phyloP scores from a whole-genome alignment of 2,329 filamentous ascomycete species.

The Botrytis cinerea region DNA sequence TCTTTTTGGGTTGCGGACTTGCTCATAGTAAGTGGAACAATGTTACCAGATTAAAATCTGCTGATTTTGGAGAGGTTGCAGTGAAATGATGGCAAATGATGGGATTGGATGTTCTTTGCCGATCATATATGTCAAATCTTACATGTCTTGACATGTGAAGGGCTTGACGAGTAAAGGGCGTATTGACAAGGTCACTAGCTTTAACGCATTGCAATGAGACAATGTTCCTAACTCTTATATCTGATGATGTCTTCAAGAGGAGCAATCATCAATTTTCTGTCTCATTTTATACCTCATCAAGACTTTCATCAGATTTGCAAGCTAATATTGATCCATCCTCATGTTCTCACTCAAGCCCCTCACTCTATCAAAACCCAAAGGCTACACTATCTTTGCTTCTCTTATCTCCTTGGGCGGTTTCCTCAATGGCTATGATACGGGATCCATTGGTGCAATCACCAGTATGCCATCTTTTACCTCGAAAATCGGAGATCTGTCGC shows the following conservation, averaged over 20 bases:
- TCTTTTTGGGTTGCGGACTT: background rate
- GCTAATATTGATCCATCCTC: background rate
- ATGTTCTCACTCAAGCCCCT: background rate
- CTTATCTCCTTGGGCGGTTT: slow-evolving; percentile 23
- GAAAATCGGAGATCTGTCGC: slow-evolving; percentile 50
- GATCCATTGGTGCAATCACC: slow-evolving; percentile 52
- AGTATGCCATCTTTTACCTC: slow-evolving; percentile 48
- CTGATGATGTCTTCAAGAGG: background rate
- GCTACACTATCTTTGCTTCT: slow-evolving; percentile 46
- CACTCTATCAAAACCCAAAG: slow-evolving; percentile 1
- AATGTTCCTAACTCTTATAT: background rate
- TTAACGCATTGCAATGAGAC: background rate
- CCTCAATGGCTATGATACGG: slow-evolving; percentile 45
- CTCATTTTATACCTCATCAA: background rate
- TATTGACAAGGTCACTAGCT: background rate
- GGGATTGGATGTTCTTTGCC: background rate
- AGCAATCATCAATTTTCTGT: too few relatives aligned
- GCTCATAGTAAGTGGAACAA: background rate
- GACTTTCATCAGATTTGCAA: background rate
- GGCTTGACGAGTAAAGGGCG: background rate
- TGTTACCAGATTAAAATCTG: background rate
- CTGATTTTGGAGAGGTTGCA: background rate
- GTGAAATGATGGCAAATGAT: background rate
- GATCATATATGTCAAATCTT: background rate
- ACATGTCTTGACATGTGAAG: background rate